Percentiles rank a stretch among this genome's conserved stretches.
Evolutionary conservation across 805 yeast genomes (phyloP).

Genomic region (Saccharomycopsis sp.): DNA sequence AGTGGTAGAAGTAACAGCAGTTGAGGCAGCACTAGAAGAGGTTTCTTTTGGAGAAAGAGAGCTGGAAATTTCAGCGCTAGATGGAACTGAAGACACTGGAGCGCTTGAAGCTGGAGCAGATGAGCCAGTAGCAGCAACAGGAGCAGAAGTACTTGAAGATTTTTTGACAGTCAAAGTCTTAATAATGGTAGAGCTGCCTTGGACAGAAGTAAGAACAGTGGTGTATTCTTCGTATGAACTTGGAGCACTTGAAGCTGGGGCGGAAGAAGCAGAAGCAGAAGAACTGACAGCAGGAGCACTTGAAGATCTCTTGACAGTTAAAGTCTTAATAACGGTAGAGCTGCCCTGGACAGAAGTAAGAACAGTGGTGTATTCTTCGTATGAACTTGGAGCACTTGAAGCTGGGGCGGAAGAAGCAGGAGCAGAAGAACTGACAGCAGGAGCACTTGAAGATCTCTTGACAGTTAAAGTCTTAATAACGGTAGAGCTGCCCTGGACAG

Average conservation of each 20-base stretch:
- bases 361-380: neutral
- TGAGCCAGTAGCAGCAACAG: neutral
- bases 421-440: constrained; percentile 4
- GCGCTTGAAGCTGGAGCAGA: neutral
- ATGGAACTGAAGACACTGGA: neutral
- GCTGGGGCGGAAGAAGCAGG: neutral
- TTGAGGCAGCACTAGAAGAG: constrained; percentile 6
- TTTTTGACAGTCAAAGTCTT: neutral
- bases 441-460: no score
- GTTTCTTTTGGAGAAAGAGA: constrained; percentile 22
- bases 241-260: no score
- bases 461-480: no score
- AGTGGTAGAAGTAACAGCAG: neutral
- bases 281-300: no score
- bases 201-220: no score
- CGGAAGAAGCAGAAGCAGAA: no score
- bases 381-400: neutral
- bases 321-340: no score
- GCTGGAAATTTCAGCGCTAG: constrained; percentile 19
- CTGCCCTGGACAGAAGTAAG: neutral
- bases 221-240: no score
- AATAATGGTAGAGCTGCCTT: neutral
- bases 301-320: no score
- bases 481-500: no score
- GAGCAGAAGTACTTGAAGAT: neutral